Base-by-base conservation (phyloP, 2,329 filamentous ascomycete genomes). In the Elsinoe australis region DNA sequence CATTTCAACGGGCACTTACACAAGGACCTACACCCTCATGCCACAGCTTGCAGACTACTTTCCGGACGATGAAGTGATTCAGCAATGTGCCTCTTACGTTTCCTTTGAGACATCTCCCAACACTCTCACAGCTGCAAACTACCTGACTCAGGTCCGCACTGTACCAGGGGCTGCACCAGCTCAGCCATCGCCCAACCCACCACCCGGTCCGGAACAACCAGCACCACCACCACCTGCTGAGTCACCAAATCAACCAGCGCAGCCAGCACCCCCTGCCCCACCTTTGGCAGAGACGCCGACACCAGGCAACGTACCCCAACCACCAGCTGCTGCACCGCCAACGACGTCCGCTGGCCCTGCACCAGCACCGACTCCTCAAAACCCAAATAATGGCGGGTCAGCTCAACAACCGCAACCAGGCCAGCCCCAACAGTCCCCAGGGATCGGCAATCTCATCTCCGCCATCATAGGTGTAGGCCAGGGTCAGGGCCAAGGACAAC, bases 71-170 rank as follows among this genome's bases (percentile, higher is more conserved):
- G 24, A 8, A 7, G 39, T 44, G 6, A 19, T 44, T 10, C 39
- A 24, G 6, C 39, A 44, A 32, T 44, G 39, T 17, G 39, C 21
- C 4, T 28, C 39, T 5, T 28, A 44, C 24, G 39, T 44, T 24
- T 28, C 21, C 26, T 44, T 44, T 26, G 39, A 44, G 39, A 44
- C 39, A 15, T 44, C 39, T 2, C 39, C 39, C 1, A 44, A 44
- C 24, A 44, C 39, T 15, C 26, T 44, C 17, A 44, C 39, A 12
- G 39, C 22, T 32, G 39, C 39, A 10, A 44, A 44, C 15, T 44
- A 44, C 12, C 22, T 44, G 15, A 44, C 26, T 1, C 32, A 24
- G 12, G 39, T 44, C 10, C 22, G 39, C 9, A 44, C 39, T n/a
- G 21, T 44, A 15, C 39, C 39, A 32, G 39, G 39, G 9, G 39